Conservation (phyloP, 306 rosid species). For the Abrus precatorius region DNA sequence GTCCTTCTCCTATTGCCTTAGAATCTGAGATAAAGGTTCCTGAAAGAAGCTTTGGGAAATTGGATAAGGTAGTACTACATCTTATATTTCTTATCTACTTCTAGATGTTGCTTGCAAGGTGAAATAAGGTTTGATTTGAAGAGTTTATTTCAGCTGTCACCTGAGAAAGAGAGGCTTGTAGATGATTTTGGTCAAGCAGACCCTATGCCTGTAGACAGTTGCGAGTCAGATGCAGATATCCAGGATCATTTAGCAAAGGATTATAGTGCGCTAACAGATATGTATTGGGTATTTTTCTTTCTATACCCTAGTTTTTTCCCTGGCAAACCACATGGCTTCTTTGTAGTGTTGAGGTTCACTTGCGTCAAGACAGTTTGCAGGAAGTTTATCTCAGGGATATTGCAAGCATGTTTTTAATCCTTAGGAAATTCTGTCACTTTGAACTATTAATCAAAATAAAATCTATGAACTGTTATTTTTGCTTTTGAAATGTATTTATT, state of each 20-base stretch:
- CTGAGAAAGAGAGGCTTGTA: constrained; percentile 57
- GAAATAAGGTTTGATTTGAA: background rate
- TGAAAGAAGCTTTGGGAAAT: constrained; percentile 52
- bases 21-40: constrained; percentile 57
- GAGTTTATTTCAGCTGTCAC: constrained; percentile 60
- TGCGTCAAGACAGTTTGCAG: constrained; percentile 32
- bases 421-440: constrained; percentile 4
- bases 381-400: constrained; percentile 25
- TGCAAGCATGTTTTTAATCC: constrained; percentile 27
- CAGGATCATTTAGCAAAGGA: constrained; percentile 65
- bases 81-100: constrained; percentile 37
- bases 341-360: constrained; percentile 24
- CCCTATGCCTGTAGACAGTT: constrained; percentile 60
- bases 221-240: constrained; percentile 60
- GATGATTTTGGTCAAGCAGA: constrained; percentile 65
- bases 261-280: constrained; percentile 65
- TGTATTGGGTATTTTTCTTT: constrained; percentile 80
- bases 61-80: constrained; percentile 70
- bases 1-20: constrained; percentile 56
- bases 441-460: constrained; percentile 35
- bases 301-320: background rate
- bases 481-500: background rate
- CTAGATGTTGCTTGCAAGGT: constrained; percentile 45
- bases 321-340: constrained; percentile 28
- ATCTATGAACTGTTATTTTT: background rate